A percentile compares a stretch with the other conserved stretches of the same genome.
Evolutionary conservation across 371 early-diverging fungal species (phyloP).

Genomic region (Umbelopsis sp.): DNA sequence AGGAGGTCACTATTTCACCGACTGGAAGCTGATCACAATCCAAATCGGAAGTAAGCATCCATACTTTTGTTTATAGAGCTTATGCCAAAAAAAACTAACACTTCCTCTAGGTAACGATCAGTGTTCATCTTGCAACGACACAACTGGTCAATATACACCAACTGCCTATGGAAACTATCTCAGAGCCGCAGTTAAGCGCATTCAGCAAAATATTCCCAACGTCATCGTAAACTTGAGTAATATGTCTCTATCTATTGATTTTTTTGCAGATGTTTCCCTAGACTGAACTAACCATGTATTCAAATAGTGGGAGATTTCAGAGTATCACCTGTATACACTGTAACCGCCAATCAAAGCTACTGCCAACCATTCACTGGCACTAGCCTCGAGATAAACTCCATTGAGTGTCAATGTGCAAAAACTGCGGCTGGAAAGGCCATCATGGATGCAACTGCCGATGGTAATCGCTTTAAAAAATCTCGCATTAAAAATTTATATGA

Average conservation of each 20-base stretch:
- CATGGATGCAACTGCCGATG: constrained; percentile 27
- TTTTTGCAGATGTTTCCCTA: neutral
- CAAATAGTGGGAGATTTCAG: constrained; percentile 28
- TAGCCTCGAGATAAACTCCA: constrained; percentile 17
- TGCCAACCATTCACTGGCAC: constrained; percentile 23
- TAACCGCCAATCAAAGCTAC: constrained; percentile 24
- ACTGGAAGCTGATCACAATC: constrained; percentile 51
- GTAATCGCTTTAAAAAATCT: constrained; percentile 11
- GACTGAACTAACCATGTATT: neutral
- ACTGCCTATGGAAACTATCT: constrained; percentile 32
- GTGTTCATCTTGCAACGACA: constrained; percentile 25
- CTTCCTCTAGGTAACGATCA: constrained; percentile 28
- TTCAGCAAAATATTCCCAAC: constrained; percentile 31
- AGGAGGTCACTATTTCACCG: constrained; percentile 30
- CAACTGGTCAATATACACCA: constrained; percentile 21
- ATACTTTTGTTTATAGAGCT: neutral
- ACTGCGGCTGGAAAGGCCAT: constrained; percentile 22
- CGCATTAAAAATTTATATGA: neutral
- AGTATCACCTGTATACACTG: constrained; percentile 26
- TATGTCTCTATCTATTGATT: neutral
- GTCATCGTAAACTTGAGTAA: constrained; percentile 33
- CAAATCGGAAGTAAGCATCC: constrained; percentile 39
- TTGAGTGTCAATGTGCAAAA: constrained; percentile 25
- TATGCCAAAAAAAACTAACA: neutral
- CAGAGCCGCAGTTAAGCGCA: constrained; percentile 29